phyloP scores from a whole-genome alignment of 768 basidiomycete genomes.

The Galerina sulciceps region DNA sequence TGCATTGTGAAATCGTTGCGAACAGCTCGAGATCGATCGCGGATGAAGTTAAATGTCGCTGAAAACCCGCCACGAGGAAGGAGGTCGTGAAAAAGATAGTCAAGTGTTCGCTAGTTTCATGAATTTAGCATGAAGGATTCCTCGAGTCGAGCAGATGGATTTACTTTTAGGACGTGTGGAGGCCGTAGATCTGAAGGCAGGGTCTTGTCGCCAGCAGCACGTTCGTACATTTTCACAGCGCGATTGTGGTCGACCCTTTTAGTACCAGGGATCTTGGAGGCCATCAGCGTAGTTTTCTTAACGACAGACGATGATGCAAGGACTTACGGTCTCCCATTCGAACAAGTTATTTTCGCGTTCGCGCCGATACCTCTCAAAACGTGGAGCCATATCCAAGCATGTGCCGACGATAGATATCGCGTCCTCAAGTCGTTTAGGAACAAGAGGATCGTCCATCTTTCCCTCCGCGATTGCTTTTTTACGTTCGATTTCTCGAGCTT shows the following conservation, averaged over 20 bases:
- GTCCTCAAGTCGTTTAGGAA: constrained; percentile 80
- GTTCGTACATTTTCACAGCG: constrained; percentile 95
- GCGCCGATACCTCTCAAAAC: constrained; percentile 89
- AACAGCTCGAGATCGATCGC: constrained; percentile 89
- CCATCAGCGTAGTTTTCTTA: constrained; percentile 44
- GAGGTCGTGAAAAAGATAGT: constrained; percentile 91
- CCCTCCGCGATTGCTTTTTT: constrained; percentile 80
- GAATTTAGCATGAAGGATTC: constrained; percentile 1
- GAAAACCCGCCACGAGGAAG: constrained; percentile 72
- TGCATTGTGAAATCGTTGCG: constrained; percentile 96
- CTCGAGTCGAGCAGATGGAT: constrained; percentile 7
- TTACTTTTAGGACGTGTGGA: constrained; percentile 78
- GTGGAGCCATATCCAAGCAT: constrained; percentile 93
- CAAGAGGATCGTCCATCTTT: constrained; percentile 85
- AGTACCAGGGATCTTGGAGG: constrained; percentile 72
- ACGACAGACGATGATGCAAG: constrained; percentile 26
- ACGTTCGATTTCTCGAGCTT: constrained; percentile 72
- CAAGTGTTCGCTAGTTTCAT: constrained; percentile 69
- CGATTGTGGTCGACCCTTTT: constrained; percentile 83
- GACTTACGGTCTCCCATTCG: constrained; percentile 82
- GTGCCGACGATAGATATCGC: constrained; percentile 94
- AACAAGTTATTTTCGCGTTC: constrained; percentile 89
- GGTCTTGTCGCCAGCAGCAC: constrained; percentile 91
- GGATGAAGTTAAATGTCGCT: constrained; percentile 79
- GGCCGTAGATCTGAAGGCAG: constrained; percentile 92